Base-by-base conservation (phyloP, 2,329 filamentous ascomycete species). In the Penicillium brevicompactum region DNA sequence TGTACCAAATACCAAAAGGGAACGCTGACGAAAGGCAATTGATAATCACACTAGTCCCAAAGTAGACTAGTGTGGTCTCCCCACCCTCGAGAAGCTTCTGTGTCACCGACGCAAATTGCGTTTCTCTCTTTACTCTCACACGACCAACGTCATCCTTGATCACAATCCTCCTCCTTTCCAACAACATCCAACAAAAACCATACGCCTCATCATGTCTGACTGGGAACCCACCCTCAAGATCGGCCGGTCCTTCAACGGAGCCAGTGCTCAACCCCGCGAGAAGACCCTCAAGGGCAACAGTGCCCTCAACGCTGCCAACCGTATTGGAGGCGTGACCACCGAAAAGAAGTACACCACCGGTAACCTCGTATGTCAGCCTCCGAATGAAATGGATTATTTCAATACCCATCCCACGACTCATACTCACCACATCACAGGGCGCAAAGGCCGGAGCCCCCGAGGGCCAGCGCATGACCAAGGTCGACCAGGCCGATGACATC, bases 401-500 rank as follows among this genome's bases (percentile, higher is more conserved):
- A 18, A 18, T 18, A 18, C 18, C 18, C 18, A 18, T 18, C 18
- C 18, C 18, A 18, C 18, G 18, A 47, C 37, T 18, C 46, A 31
- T 31, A 60, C 56, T 64, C 51, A 67, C 53, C 5, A 34, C n/a
- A 34, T 13, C 13, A 38, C 62, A 83, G 78, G 72, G 80, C 42
- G 65, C 62, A 22, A 73, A 72, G 53, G 53, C 78, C 57, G 79
- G 78, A 58, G 82, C 72, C 51, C 69, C 82, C 64, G 93, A 97
- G 79, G 94, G 94, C 67, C 94, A 99, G 80, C 92, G 91, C 73
- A 84, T 97, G 63, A 97, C 94, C 65, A 97, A 97, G 82, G 92
- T 99, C 76, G 94, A 97, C 83, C 92, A 93, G 66, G 88, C 87
- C 74, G 92, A 97, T 82, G 94, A 97, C 74, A 96, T 97, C 79